Percentiles rank a stretch among this genome's conserved stretches.
Evolutionary conservation across 306 rosid genomes (phyloP).

Genomic region (Gillenia trifoliata): DNA sequence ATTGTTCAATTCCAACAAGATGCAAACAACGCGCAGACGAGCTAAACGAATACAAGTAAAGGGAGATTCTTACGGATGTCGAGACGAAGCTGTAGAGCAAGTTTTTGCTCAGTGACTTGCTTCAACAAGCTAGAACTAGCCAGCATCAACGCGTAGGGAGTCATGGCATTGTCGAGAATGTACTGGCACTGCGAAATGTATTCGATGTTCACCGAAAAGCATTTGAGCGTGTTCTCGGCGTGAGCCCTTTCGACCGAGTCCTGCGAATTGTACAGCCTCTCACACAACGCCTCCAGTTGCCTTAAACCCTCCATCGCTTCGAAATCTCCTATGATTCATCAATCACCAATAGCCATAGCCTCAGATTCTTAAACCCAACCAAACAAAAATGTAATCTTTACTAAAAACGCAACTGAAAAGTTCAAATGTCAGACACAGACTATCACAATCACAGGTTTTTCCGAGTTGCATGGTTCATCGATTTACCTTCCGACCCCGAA

Average conservation of each 20-base stretch:
- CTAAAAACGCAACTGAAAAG: neutral
- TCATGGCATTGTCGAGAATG: conserved; percentile 57
- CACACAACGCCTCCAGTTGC: conserved; percentile 59
- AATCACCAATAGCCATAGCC: neutral
- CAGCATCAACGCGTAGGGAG: conserved; percentile 58
- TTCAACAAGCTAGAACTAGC: conserved; percentile 62
- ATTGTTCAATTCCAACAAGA: neutral
- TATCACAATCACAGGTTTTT: neutral
- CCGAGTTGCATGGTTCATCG: neutral
- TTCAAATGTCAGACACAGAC: neutral
- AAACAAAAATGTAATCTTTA: neutral
- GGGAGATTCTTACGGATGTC: conserved; percentile 37
- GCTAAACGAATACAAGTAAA: neutral
- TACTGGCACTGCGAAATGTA: conserved; percentile 60
- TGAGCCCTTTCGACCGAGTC: conserved; percentile 61
- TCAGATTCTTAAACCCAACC: neutral
- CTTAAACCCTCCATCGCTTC: conserved; percentile 49
- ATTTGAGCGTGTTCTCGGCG: conserved; percentile 55
- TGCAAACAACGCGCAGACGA: neutral
- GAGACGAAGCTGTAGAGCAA: conserved; percentile 56
- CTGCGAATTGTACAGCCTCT: conserved; percentile 57
- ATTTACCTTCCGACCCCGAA: neutral
- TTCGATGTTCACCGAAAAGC: conserved; percentile 58
- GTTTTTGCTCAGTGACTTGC: conserved; percentile 62
- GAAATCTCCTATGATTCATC: conserved; percentile 4